Evolutionary conservation across 805 yeast species (phyloP), one percentile per base, ranked within the genome.

Genomic region (Blastobotrys terrestris): DNA sequence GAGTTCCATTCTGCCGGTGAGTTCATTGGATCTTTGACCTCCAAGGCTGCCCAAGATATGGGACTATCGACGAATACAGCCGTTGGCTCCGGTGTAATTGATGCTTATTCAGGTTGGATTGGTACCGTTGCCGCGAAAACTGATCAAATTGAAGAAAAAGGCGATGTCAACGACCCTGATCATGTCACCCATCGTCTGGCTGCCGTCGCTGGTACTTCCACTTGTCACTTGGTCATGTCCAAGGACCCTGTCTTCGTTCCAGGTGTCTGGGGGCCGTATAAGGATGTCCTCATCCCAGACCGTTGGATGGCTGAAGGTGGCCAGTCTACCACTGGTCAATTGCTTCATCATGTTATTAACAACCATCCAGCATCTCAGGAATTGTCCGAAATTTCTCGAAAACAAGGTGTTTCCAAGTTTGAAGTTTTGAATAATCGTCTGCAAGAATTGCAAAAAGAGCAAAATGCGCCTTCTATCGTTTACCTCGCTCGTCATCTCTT

Each of bases 211-310:
- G 99, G 99, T 55, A 94, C 99, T 3, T 90, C 97, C 1, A 94
- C 99, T 0, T 94, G 99, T 67, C 98, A 94, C 69, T 83, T 94
- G 61, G 90, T 88, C 53, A 77, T 92, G 77, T 85, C 95, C 26
- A 77, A 80, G 55, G 84, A 87, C 31, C 86, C 96, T 0, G 81
- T 89, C 44, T 91, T 92, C 67, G 98, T 92, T 7, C 81, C 88
- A 44, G 99, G 99, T 55, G 97, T 94, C 35, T 94, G 99, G 99
- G 99, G 99, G 13, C 99, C 99, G 1, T 94, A 94, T 71, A 78
- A 90, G 63, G 96, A 91, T 68, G 96, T 88, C 3, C 77, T 92
- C 74, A 86, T 95, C n/a, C 85, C 86, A 26, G 89, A 83, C 3
- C 84, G 76, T 63, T 94, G 98, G 98, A 76, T 91, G 58, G 96